A percentile compares a stretch with the other conserved stretches of the same genome.
Evolutionary conservation across 2,329 filamentous ascomycete species (phyloP).

Genomic region (Coccinonectria pachysandricola): DNA sequence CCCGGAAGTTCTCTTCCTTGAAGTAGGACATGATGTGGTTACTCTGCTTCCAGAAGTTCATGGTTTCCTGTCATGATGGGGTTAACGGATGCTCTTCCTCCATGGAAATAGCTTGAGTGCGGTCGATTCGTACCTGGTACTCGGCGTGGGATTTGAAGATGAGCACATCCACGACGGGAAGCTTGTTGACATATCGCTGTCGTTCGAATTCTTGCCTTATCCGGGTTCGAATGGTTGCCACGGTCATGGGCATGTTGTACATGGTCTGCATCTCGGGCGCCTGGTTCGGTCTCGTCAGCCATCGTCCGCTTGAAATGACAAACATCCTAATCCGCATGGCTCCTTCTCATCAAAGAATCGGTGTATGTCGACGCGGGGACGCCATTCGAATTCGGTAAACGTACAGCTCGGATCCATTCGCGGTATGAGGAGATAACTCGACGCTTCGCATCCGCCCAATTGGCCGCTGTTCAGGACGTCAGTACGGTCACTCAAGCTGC

Average conservation of each 20-base stretch:
- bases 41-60: constrained; percentile 99
- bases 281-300: constrained; percentile 36
- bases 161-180: constrained; percentile 79
- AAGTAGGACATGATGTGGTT: constrained; percentile 97
- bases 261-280: constrained; percentile 94
- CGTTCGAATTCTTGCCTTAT: constrained; percentile 95
- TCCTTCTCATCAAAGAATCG: neutral
- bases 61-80: constrained; percentile 60
- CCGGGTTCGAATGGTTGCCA: constrained; percentile 81
- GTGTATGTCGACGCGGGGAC: neutral
- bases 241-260: constrained; percentile 86
- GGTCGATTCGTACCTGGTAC: constrained; percentile 60
- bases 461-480: constrained; percentile 54
- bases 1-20: constrained; percentile 67
- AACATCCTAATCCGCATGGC: too few relatives aligned
- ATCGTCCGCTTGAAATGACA: too few relatives aligned
- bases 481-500: constrained; percentile 19
- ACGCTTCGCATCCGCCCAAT: constrained; percentile 78
- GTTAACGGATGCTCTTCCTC: constrained; percentile 6
- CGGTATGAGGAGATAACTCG: constrained; percentile 85
- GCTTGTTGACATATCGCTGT: constrained; percentile 84
- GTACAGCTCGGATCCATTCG: constrained; percentile 91
- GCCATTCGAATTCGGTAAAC: constrained; percentile 28
- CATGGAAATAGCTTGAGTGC: constrained; percentile 34
- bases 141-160: constrained; percentile 86